Base-by-base conservation (phyloP, 345 rosid species). In the Bruguiera parviflora region DNA sequence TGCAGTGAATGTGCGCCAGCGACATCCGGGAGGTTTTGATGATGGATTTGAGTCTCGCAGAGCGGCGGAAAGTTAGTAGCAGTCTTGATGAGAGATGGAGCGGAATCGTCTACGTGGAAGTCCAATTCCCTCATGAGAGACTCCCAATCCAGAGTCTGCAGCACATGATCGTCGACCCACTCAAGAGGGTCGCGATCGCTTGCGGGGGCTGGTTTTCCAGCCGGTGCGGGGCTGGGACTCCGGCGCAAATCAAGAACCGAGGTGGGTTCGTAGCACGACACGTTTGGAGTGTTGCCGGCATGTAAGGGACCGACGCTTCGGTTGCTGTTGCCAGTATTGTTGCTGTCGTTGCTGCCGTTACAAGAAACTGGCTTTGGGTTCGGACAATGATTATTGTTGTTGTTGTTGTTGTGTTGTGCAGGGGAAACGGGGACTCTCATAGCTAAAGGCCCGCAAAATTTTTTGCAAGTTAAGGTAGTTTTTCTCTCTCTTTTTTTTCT, bases 81-180 rank as follows among this genome's bases (percentile, higher is more conserved):
- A 43, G 4, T 62, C 35, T 31, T 63, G 52, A 59, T 64, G 58
- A 77, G 53, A 1, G 81, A 57, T 27, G 81, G 79, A 24, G 85
- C 71, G n/a, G 88, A 85, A 49, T 93, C 92, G 13, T 86, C 88
- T 18, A 43, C 49, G n/a, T 88, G 88, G 52, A 90, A 66, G 10
- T 86, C 96, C 47, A 92, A 65, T 29, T 95, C 99, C 55, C 77
- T 82, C 94, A 95, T 88, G 73, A 90, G 82, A 8, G 94, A 85
- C 57, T 95, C 99, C 97, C 96, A 95, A 61, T 92, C 97, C 84
- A 91, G 80, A 65, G 35, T 71, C 53, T 88, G 96, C 53, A 88
- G 78, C 19, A 82, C 84, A 61, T 86, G 87, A 43, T 91, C 96
- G 52, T 83, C 95, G 49, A 43, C 49, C 86, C 80, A 84, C 63